Percentiles rank a stretch among this genome's conserved stretches.
Evolutionary conservation across 2,329 filamentous ascomycete species (phyloP).

Genomic region (Colletotrichum spaethianum): DNA sequence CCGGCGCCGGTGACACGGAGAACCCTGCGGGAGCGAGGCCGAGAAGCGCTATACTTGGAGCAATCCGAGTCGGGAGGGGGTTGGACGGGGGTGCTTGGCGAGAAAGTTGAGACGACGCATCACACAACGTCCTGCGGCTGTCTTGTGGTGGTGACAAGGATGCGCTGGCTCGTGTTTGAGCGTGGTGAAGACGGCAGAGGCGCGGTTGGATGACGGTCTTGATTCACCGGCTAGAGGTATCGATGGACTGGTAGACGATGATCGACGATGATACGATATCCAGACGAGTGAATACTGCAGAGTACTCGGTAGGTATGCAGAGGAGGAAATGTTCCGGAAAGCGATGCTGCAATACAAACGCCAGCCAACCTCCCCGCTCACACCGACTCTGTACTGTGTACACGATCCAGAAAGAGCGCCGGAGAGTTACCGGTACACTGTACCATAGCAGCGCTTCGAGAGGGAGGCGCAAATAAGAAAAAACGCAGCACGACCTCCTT

Average conservation of each 20-base stretch:
- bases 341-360: background rate
- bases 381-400: no score
- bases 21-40: background rate
- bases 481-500: background rate
- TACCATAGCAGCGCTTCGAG: no score
- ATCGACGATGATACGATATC: background rate
- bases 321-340: constrained; percentile 1
- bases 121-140: background rate
- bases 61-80: background rate
- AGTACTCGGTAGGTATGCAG: background rate
- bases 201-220: constrained; percentile 3
- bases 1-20: constrained; percentile 13
- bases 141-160: constrained; percentile 5
- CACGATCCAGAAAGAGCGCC: background rate
- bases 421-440: no score
- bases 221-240: background rate
- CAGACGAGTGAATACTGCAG: background rate
- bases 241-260: background rate
- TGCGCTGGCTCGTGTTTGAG: background rate
- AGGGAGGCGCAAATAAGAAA: background rate
- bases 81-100: background rate
- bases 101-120: constrained; percentile 16
- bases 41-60: constrained; percentile 11
- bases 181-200: background rate
- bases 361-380: background rate